A percentile compares a stretch with the other conserved stretches of the same genome.
Conservation (phyloP, 345 rosid genomes). For the thale cress (Arabidopsis thaliana) region TAIR10.1 NC_003070.9:21769501-21770000, state of each 20-base stretch:
- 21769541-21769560: neutral
- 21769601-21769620: too few species aligned
- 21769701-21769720: too few species aligned
- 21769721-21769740: too few species aligned
- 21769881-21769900: neutral
- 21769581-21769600: too few species aligned
- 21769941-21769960: neutral
- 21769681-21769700: too few species aligned
- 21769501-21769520: neutral
- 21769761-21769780: too few species aligned
- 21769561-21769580: too few species aligned
- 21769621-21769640: too few species aligned
- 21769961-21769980: neutral
- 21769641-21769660: too few species aligned
- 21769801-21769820: neutral
- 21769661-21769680: too few species aligned
- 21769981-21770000: conserved; percentile 12
- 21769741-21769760: too few species aligned
- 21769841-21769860: neutral
- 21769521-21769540: conserved; percentile 9
- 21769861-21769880: neutral
- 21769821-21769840: neutral
- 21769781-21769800: too few species aligned
- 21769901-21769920: neutral
- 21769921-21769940: neutral